phyloP scores from a whole-genome alignment of 495 filamentous ascomycete species.

The Neurospora sp. region DNA sequence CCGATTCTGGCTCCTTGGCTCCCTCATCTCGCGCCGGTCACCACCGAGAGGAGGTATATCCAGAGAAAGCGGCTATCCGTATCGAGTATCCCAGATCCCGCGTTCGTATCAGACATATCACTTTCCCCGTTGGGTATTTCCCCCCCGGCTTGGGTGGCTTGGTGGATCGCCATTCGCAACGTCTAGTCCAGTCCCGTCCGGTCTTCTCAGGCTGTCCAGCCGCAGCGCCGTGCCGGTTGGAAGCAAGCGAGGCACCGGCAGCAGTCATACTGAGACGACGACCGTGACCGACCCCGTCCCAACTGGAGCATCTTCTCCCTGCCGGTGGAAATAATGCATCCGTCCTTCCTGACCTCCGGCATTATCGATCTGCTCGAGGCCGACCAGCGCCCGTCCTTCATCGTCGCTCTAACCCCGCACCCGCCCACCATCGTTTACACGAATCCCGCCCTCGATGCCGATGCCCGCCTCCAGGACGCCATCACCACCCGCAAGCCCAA shows the following conservation, averaged over 20 bases:
- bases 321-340: slow-evolving; percentile 10
- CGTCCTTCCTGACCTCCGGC: slow-evolving; percentile 17
- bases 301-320: not conserved
- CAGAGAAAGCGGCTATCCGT: not conserved
- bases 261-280: not conserved
- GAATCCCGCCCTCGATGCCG: slow-evolving; percentile 19
- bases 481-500: slow-evolving; percentile 10
- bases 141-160: not conserved
- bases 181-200: not conserved
- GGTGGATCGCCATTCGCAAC: not conserved
- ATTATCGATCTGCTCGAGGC: slow-evolving; percentile 30
- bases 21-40: not conserved
- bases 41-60: not conserved
- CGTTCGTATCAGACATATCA: not conserved
- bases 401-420: slow-evolving; percentile 20
- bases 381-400: slow-evolving; percentile 33
- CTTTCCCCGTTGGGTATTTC: not conserved
- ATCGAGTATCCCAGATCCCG: not conserved
- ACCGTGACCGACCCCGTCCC: not conserved
- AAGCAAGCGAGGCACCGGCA: not conserved
- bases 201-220: not conserved
- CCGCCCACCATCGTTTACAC: slow-evolving; percentile 24
- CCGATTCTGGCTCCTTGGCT: not conserved
- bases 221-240: not conserved
- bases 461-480: slow-evolving; percentile 11